A percentile compares a stretch with the other conserved stretches of the same genome.
These are phyloP conservation scores for Rhizopus sp. DNA, from an alignment of 371 early-diverging fungal genomes.

Conservation along the genomic window DNA sequence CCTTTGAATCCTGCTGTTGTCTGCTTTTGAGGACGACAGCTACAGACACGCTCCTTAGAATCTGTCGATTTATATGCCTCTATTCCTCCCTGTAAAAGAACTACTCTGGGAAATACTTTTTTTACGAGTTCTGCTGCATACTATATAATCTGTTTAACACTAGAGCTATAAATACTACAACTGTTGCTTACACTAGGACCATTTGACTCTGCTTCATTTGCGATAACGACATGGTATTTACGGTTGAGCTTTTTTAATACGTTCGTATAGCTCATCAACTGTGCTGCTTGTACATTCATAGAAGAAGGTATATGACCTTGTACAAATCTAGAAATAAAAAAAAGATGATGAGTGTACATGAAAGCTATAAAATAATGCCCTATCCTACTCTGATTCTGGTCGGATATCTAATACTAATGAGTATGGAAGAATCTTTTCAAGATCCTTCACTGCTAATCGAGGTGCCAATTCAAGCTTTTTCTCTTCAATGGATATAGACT, in stretches of 20 bases:
- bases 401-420: slow-evolving; percentile 65
- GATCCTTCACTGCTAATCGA: slow-evolving; percentile 56
- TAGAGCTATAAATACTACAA: neutral
- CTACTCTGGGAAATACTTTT: slow-evolving; percentile 49
- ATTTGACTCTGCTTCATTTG: slow-evolving; percentile 37
- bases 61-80: slow-evolving; percentile 48
- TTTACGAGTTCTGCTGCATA: slow-evolving; percentile 58
- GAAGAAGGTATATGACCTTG: slow-evolving; percentile 62
- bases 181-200: slow-evolving; percentile 55
- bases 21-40: slow-evolving; percentile 50
- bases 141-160: slow-evolving; percentile 14
- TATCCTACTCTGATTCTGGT: slow-evolving; percentile 55
- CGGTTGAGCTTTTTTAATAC: slow-evolving; percentile 57
- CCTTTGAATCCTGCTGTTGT: slow-evolving; percentile 47
- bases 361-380: neutral
- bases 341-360: neutral
- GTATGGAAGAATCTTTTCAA: slow-evolving; percentile 49
- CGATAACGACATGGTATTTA: slow-evolving; percentile 61
- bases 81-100: slow-evolving; percentile 60
- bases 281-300: slow-evolving; percentile 52
- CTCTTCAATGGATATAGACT: slow-evolving; percentile 52
- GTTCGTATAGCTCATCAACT: slow-evolving; percentile 48
- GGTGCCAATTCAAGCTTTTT: slow-evolving; percentile 63
- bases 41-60: slow-evolving; percentile 27
- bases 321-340: slow-evolving; percentile 41